Percentiles rank a stretch among this genome's conserved stretches.
Conservation (phyloP, 768 basidiomycete species). For the Termitomyces sp. region DNA sequence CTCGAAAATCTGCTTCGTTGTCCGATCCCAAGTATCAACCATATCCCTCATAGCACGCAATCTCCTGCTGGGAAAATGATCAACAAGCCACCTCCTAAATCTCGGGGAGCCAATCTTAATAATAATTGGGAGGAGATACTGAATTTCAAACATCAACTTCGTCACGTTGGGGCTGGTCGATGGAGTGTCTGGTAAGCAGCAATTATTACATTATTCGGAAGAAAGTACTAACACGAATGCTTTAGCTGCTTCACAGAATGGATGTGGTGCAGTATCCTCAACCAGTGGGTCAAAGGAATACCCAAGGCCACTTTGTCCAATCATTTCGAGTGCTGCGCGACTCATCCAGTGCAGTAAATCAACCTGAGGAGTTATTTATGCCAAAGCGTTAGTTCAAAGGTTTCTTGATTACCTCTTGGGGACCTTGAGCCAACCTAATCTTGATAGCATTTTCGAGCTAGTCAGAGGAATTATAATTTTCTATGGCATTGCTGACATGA, state of each 20-base stretch:
- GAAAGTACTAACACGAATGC: slow-evolving; percentile 1
- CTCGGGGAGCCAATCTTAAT: neutral
- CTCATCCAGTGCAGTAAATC: slow-evolving; percentile 15
- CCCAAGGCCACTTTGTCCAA: slow-evolving; percentile 13
- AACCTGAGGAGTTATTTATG: slow-evolving; percentile 4
- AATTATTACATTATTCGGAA: neutral
- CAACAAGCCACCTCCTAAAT: slow-evolving; percentile 12
- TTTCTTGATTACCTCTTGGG: slow-evolving; percentile 4
- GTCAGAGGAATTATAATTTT: neutral
- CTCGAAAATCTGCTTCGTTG: slow-evolving; percentile 2
- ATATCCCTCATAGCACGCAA: neutral
- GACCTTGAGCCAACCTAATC: neutral
- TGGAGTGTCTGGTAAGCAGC: neutral
- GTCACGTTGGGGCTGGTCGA: neutral
- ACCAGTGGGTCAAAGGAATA: slow-evolving; percentile 14
- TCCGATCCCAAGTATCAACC: slow-evolving; percentile 3
- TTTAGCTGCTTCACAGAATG: slow-evolving; percentile 5
- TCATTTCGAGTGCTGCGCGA: slow-evolving; percentile 12
- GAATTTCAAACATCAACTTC: neutral
- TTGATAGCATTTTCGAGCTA: slow-evolving; percentile 6
- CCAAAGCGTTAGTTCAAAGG: neutral
- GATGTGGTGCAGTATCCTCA: slow-evolving; percentile 1
- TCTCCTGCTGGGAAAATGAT: slow-evolving; percentile 4
- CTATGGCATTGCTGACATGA: neutral
- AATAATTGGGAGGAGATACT: neutral